phyloP scores from a whole-genome alignment of 768 basidiomycete species.

The Rubroboletus satanas region DNA sequence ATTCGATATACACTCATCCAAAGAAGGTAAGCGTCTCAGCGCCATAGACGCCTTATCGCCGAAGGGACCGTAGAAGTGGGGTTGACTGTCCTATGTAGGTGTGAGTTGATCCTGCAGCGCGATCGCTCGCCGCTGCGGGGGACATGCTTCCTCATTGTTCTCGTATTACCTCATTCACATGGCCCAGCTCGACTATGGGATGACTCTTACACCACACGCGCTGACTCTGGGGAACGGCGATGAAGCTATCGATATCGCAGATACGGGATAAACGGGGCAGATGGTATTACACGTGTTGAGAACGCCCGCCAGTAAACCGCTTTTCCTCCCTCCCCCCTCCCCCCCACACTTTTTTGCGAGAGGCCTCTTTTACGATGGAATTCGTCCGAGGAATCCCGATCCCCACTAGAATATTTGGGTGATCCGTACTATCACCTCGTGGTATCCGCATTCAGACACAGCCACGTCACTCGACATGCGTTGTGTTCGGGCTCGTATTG shows the following conservation, averaged over 20 bases:
- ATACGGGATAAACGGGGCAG: neutral
- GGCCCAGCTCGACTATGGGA: neutral
- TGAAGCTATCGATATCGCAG: neutral
- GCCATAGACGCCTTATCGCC: slow-evolving; percentile 16
- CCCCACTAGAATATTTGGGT: neutral
- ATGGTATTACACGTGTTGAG: slow-evolving; percentile 7
- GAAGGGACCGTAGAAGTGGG: slow-evolving; percentile 10
- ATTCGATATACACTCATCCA: neutral
- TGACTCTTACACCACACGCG: neutral
- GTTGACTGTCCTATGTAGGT: slow-evolving; percentile 11
- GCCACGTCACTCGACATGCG: slow-evolving; percentile 5
- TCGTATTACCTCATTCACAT: slow-evolving; percentile 5
- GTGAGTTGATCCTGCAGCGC: slow-evolving; percentile 3
- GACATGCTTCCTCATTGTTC: slow-evolving; percentile 19
- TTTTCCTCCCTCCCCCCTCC: neutral
- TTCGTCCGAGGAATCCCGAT: slow-evolving; percentile 17
- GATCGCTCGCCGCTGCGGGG: slow-evolving; percentile 11
- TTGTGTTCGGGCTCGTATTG: neutral
- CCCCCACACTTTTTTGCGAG: neutral
- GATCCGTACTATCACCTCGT: slow-evolving; percentile 18
- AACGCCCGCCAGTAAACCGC: neutral
- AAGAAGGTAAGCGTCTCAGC: neutral
- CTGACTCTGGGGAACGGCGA: neutral
- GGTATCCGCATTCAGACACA: slow-evolving; percentile 9
- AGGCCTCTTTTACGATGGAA: neutral